Evolutionary conservation across 2,329 filamentous ascomycete species (phyloP), one percentile per base, ranked within the genome.

Genomic region (Cytospora mali): DNA sequence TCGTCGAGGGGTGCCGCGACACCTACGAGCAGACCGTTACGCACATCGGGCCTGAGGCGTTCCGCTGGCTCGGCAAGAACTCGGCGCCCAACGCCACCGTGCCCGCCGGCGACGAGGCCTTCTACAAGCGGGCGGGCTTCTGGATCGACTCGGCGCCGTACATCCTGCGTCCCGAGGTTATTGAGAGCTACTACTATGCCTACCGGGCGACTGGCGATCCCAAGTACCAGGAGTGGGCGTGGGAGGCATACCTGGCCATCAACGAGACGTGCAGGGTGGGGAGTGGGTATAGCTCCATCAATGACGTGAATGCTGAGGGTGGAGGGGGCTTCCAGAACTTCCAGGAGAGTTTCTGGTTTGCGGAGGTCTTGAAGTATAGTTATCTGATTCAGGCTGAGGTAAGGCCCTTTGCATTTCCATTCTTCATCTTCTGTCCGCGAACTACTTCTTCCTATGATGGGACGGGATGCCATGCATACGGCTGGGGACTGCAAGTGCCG

Each of bases 271-370:
- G 87, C 66, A 77, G 83, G 27, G 84, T 83, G 0, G 85, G 84
- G 7, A 87, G 83, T 25, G 92, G 90, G 9, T 96, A 87, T 75
- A 84, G 84, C 14, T 81, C 83, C 31, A 77, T 96, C 61, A 73
- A 69, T 0, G 75, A 96, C 71, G 90, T 96, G 52, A 91, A 90
- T 68, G 76, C 75, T 3, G 69, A 71, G 4, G 80, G 79, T 31
- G 91, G 90, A 11, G 90, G 89, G 1, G 75, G 76, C 0, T 86
- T 83, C 64, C 74, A 75, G 49, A 85, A 96, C 73, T 88, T 89
- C 73, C 90, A 94, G 80, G 91, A 96, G 77, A 93, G 89, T 70
- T 96, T 95, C 77, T 88, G 90, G 79, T 92, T 96, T 74, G 92
- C 92, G 0, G 92, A 96, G 79, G 89, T 93, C 66, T 73, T 96